Conservation (phyloP, 2,329 filamentous ascomycete species). For the Stemphylium vesicarium region DNA sequence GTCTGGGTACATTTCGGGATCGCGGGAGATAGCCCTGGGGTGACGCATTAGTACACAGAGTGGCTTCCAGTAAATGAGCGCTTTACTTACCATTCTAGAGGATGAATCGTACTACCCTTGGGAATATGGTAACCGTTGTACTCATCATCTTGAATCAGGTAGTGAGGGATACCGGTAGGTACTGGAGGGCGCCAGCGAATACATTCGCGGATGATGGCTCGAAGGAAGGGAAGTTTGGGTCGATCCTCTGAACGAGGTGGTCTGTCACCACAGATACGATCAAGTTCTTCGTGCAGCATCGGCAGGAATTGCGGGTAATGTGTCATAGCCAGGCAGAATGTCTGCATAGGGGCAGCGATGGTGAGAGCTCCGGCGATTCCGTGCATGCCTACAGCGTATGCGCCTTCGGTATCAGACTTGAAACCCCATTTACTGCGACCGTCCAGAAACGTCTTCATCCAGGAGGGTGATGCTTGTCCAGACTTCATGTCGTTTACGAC, state of each 20-base stretch:
- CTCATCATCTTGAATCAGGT: constrained; percentile 60
- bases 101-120: constrained; percentile 57
- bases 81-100: constrained; percentile 51
- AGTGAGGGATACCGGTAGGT: constrained; percentile 60
- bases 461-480: constrained; percentile 47
- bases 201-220: constrained; percentile 49
- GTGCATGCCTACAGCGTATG: constrained; percentile 56
- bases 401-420: constrained; percentile 52
- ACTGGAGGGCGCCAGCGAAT: constrained; percentile 55
- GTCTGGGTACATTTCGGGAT: constrained; percentile 61
- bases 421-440: constrained; percentile 50
- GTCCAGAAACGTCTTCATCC: constrained; percentile 54
- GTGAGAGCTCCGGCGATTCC: constrained; percentile 56
- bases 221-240: constrained; percentile 48
- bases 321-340: constrained; percentile 55
- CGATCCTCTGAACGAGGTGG: constrained; percentile 47
- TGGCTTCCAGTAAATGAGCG: neutral
- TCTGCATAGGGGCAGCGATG: constrained; percentile 56
- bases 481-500: constrained; percentile 46
- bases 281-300: constrained; percentile 50
- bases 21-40: constrained; percentile 59
- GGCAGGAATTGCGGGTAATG: constrained; percentile 53
- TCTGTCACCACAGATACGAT: constrained; percentile 49
- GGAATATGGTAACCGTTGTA: constrained; percentile 65
- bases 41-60: constrained; percentile 15